A percentile compares a stretch with the other conserved stretches of the same genome.
phyloP scores from a whole-genome alignment of 768 basidiomycete species.

The Trametes cinnabarina region DNA sequence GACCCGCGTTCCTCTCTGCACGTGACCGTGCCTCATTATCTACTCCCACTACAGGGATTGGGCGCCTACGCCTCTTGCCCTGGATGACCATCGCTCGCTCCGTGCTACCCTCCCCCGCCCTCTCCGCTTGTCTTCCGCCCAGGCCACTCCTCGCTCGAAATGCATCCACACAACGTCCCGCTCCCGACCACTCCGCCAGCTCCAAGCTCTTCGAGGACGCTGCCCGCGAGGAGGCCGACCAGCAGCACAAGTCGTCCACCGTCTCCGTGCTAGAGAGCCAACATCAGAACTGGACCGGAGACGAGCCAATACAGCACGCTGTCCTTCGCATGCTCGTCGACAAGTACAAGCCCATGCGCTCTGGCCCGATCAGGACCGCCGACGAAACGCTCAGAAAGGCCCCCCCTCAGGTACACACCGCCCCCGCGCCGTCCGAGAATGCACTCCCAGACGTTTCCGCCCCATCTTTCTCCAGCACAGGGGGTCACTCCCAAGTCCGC shows the following conservation, averaged over 20 bases:
- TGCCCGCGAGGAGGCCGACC: constrained; percentile 47
- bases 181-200: constrained; percentile 40
- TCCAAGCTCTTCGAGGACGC: constrained; percentile 70
- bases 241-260: constrained; percentile 26
- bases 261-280: constrained; percentile 39
- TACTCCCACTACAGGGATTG: neutral
- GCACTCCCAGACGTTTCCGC: constrained; percentile 14
- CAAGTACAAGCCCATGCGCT: constrained; percentile 80
- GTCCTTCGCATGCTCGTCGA: constrained; percentile 85
- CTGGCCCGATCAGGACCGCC: constrained; percentile 53
- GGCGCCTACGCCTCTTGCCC: constrained; percentile 11
- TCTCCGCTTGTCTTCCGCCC: neutral
- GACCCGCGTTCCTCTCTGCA: constrained; percentile 2
- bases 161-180: constrained; percentile 3
- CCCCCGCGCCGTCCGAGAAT: constrained; percentile 10
- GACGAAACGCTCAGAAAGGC: constrained; percentile 62
- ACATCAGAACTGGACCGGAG: constrained; percentile 74
- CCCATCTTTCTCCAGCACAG: neutral
- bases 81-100: constrained; percentile 16
- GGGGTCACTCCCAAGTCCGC: constrained; percentile 6
- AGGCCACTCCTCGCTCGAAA: neutral
- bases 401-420: constrained; percentile 39
- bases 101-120: constrained; percentile 1
- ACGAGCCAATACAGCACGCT: constrained; percentile 66
- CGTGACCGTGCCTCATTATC: constrained; percentile 15